Evolutionary conservation across 768 basidiomycete species (phyloP), one percentile per base, ranked within the genome.

Genomic region (Suillus variegatus): DNA sequence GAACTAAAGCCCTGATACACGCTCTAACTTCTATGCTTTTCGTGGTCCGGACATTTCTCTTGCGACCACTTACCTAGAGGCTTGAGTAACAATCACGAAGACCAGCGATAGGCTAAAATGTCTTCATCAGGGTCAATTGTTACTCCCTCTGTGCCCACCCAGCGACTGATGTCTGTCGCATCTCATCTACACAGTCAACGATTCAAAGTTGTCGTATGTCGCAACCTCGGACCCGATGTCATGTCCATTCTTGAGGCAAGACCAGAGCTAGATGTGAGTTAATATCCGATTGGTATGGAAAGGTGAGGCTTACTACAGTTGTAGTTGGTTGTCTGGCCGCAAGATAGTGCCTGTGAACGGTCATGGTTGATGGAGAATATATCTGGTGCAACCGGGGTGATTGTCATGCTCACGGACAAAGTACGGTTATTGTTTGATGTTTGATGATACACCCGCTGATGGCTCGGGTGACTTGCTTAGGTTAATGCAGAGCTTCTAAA

Each of bases 361-460:
- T 69, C 81, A 25, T 97, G 94, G 94, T 76, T 96, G 4, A 76
- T 94, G 25, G 81, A 90, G 62, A 90, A 94, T 66, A 80, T 88
- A 7, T 75, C 77, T n/a, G 92, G 89, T 5, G 87, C 90, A 3
- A 70, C 76, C 10, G 95, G 90, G 5, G 71, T 86, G 1, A 75
- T 89, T 16, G 81, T 91, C 28, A 88, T 90, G 81, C 71, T 93
- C 2, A 80, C 86, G 0, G 94, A 96, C 61, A 89, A 88, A 77
- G 94, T 91, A 67, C 43, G 71, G 32, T 47, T 14, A n/a, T 67
- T 51, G 22, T 49, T 35, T 36, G 20, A 36, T 35, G 25, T 7
- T n/a, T 2, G 4, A 22, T 35, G 38, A 28, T 14, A n/a, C 28
- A 16, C 2, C 36, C n/a, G 1, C 36, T 55, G 13, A 46, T 18